These are phyloP conservation scores for Corchorus olitorius DNA, from an alignment of 345 rosid species.

Conservation along the genomic window DNA sequence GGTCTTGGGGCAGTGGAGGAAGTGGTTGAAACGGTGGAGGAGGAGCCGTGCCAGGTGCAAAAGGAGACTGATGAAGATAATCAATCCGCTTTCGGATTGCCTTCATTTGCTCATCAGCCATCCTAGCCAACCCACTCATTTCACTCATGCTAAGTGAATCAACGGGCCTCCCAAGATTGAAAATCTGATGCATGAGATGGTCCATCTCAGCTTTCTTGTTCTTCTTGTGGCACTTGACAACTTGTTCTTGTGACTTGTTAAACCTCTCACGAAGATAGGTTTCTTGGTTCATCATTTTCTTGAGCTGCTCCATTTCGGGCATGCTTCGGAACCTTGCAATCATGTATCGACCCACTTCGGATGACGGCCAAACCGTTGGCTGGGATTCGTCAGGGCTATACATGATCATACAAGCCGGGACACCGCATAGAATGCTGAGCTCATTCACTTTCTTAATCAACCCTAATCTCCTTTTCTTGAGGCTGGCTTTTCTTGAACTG, in stretches of 20 bases:
- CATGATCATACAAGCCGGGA: conserved; percentile 35
- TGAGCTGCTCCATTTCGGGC: conserved; percentile 31
- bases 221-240: conserved; percentile 19
- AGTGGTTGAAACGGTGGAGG: neutral
- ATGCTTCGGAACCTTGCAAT: conserved; percentile 25
- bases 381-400: conserved; percentile 40
- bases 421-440: conserved; percentile 40
- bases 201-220: conserved; percentile 24
- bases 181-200: conserved; percentile 24
- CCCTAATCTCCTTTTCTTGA: conserved; percentile 46
- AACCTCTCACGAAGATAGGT: conserved; percentile 32
- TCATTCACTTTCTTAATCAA: conserved; percentile 50
- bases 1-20: neutral
- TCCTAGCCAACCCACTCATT: conserved; percentile 18
- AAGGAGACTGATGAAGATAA: conserved; percentile 20
- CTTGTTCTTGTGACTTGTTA: conserved; percentile 21
- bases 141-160: conserved; percentile 20
- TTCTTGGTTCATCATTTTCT: conserved; percentile 41
- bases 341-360: conserved; percentile 9
- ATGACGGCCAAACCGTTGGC: conserved; percentile 40
- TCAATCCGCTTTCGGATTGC: conserved; percentile 23
- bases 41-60: neutral
- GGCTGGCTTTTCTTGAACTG: conserved; percentile 43
- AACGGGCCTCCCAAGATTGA: neutral
- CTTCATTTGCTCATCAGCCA: conserved; percentile 24